Percentiles rank a stretch among this genome's conserved stretches.
These are phyloP conservation scores for Mycena metata DNA, from an alignment of 768 basidiomycete genomes.

Conservation along the genomic window DNA sequence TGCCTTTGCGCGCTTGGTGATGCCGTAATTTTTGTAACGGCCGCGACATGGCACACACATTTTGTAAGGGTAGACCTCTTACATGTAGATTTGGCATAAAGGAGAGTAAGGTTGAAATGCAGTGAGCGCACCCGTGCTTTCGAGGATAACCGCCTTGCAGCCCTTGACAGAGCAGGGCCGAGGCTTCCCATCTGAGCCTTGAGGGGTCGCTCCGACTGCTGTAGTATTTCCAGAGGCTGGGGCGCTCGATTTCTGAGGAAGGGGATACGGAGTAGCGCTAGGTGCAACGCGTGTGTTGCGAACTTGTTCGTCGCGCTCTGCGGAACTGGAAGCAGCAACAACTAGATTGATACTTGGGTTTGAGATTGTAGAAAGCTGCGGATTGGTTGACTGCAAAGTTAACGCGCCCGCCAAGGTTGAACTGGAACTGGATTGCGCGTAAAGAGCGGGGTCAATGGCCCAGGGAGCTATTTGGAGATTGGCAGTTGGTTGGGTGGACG, in stretches of 20 bases:
- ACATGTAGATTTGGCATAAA: not conserved
- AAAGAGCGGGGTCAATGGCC: slow-evolving; percentile 40
- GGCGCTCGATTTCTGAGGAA: not conserved
- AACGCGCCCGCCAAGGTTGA: slow-evolving; percentile 66
- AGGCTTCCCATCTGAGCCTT: slow-evolving; percentile 29
- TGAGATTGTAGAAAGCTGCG: no score
- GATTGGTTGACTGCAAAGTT: slow-evolving; percentile 46
- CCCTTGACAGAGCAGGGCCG: slow-evolving; percentile 69
- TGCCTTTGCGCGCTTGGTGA: slow-evolving; percentile 68
- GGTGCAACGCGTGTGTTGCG: not conserved
- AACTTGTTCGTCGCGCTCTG: not conserved
- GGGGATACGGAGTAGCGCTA: not conserved
- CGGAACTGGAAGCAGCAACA: not conserved
- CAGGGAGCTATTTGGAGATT: slow-evolving; percentile 14
- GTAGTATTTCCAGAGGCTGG: no score
- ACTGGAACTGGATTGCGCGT: slow-evolving; percentile 49
- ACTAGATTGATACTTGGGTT: not conserved
- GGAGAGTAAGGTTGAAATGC: slow-evolving; percentile 36
- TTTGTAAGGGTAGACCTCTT: slow-evolving; percentile 53
- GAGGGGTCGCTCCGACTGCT: not conserved
- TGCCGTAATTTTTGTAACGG: slow-evolving; percentile 66
- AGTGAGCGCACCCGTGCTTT: slow-evolving; percentile 46
- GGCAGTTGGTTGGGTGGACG: slow-evolving; percentile 12
- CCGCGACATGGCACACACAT: slow-evolving; percentile 64
- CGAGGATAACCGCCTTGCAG: slow-evolving; percentile 60